Conservation (phyloP, 495 filamentous ascomycete species). For the Talaromyces stipitatus region DNA sequence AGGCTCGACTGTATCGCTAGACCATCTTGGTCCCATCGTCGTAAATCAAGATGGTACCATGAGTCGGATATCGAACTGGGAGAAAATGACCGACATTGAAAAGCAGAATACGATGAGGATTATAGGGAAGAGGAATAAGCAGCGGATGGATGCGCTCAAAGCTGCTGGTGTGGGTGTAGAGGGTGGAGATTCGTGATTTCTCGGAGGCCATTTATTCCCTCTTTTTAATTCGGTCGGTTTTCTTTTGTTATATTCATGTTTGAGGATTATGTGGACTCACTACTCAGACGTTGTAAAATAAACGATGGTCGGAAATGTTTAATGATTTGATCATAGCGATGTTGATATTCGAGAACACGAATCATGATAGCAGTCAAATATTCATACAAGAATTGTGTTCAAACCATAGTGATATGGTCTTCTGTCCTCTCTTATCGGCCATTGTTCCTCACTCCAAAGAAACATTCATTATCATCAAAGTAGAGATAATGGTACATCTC, state of each 20-base stretch:
- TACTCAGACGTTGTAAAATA: too few relatives aligned
- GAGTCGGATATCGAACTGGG: conserved; percentile 61
- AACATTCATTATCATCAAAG: conserved; percentile 35
- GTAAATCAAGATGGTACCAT: conserved; percentile 60
- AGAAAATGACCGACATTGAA: conserved; percentile 56
- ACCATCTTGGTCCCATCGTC: conserved; percentile 58
- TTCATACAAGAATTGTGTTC: background rate
- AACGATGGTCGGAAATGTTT: too few relatives aligned
- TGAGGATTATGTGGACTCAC: too few relatives aligned
- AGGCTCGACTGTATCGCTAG: conserved; percentile 39
- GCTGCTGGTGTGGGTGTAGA: conserved; percentile 16
- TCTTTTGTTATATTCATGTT: too few relatives aligned
- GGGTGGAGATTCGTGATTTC: background rate
- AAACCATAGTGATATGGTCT: too few relatives aligned
- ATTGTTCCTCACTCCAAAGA: conserved; percentile 27
- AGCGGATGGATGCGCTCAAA: conserved; percentile 48
- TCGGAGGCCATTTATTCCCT: too few relatives aligned
- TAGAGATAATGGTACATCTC: conserved; percentile 29
- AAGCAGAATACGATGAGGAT: conserved; percentile 53
- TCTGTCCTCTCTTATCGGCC: background rate
- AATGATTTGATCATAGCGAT: too few relatives aligned
- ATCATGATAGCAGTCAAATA: background rate
- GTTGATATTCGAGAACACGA: too few relatives aligned
- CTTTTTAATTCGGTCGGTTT: too few relatives aligned
- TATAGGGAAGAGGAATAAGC: conserved; percentile 56